Base-by-base conservation (phyloP, 1,139 yeast genomes). In the Taiozyma sp. region DNA sequence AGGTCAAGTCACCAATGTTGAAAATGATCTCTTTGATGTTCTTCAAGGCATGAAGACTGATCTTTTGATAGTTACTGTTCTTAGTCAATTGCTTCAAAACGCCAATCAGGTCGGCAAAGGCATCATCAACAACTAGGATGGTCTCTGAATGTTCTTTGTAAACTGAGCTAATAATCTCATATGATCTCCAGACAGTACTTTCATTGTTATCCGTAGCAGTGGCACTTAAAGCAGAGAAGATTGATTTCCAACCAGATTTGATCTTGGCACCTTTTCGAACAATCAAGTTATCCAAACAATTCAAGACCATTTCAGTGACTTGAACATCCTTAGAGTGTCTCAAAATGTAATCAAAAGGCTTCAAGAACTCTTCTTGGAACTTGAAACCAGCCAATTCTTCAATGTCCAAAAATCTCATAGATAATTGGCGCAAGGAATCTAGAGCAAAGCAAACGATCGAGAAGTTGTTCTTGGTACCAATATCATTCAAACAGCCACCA, bases 371-470 rank as follows among this genome's bases (percentile, higher is more conserved):
- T 62, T 87, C 87, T 68, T 95, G 99, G 70, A 95, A 95, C 68
- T 88, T 92, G 75, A 95, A 95, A 65, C 95, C 96, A 0, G 97
- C 80, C 67, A 95, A 79, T 68, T 95, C 99, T 54, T 93, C 98
- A 57, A 93, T 81, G 55, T 90, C 96, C 63, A 93, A 81, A 67
- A 95, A 95, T 61, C 98, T 79, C 81, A 90, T 86, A 5, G 97
- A 86, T 53, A 95, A 74, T 68, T 95, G 99, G 62, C 98, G 81
- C 58, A 95, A 77, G 0, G 98, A 92, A 67, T 95, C 99, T 53
- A 95, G 75, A 0, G 99, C 98, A 71, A 93, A 91, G 60, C 87
- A 84, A 6, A 88, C 93, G 57, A 93, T 87, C 3, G 84, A 83
- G 48, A 79, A 73, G 63, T 92, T 93, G 48, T 78, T 70, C 63